Evolutionary conservation across 345 rosid species (phyloP).

Genomic region (Turnera subulata): DNA sequence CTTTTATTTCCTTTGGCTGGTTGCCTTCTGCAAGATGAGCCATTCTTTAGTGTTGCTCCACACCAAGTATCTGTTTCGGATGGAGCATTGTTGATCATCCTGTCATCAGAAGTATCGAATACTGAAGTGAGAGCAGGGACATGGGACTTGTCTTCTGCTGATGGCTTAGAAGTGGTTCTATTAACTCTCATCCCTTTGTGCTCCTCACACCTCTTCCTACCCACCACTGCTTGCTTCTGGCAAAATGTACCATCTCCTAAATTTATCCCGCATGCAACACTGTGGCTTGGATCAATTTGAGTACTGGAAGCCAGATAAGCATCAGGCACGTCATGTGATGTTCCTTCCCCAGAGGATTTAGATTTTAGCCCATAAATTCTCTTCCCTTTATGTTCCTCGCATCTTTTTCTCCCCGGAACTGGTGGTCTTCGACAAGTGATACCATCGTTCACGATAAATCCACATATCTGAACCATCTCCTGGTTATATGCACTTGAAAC

Average conservation of each 20-base stretch:
- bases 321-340: constrained; percentile 6
- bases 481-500: constrained; percentile 27
- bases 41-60: constrained; percentile 44
- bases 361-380: constrained; percentile 25
- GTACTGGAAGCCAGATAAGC: constrained; percentile 2
- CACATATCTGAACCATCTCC: constrained; percentile 39
- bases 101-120: neutral
- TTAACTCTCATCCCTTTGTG: constrained; percentile 62
- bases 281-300: constrained; percentile 2
- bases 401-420: constrained; percentile 62
- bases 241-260: constrained; percentile 46
- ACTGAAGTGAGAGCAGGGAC: neutral
- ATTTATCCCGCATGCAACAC: constrained; percentile 45
- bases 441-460: constrained; percentile 46
- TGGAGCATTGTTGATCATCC: constrained; percentile 8
- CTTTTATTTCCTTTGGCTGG: constrained; percentile 36
- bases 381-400: constrained; percentile 63
- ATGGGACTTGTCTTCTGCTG: neutral
- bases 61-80: constrained; percentile 18
- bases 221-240: constrained; percentile 35
- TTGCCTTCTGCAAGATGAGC: constrained; percentile 42
- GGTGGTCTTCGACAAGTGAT: constrained; percentile 43
- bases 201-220: constrained; percentile 60
- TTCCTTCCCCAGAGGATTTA: neutral
- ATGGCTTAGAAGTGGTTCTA: constrained; percentile 22